These are phyloP conservation scores for Sugiyamaella americana DNA, from an alignment of 805 yeast species.

Conservation along the genomic window DNA sequence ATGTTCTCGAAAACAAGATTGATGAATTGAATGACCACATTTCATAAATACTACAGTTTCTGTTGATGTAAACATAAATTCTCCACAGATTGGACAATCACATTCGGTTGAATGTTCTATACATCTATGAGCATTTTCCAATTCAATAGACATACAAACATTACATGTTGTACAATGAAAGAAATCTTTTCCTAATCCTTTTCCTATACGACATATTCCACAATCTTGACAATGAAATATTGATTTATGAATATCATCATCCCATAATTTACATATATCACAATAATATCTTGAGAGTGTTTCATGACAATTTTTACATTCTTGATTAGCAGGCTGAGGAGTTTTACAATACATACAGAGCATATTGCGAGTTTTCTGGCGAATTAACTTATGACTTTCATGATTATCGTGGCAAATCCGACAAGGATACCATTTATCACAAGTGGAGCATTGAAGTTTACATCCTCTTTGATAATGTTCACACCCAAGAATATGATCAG, in stretches of 20 bases:
- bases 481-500: conserved; percentile 54
- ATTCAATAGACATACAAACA: conserved; percentile 76
- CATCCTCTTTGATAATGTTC: conserved; percentile 77
- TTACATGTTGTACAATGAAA: conserved; percentile 89
- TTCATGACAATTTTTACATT: conserved; percentile 61
- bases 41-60: conserved; percentile 82
- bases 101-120: conserved; percentile 84
- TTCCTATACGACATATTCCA: conserved; percentile 86
- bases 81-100: conserved; percentile 90
- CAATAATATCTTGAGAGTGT: conserved; percentile 76
- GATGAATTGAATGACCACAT: conserved; percentile 94
- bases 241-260: conserved; percentile 65
- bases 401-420: conserved; percentile 76
- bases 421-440: conserved; percentile 73
- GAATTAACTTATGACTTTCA: conserved; percentile 50
- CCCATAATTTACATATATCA: conserved; percentile 70
- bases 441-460: conserved; percentile 72
- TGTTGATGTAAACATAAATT: conserved; percentile 78
- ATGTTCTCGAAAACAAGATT: conserved; percentile 72
- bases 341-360: conserved; percentile 76
- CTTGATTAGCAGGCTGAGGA: conserved; percentile 66
- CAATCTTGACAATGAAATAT: conserved; percentile 91
- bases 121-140: conserved; percentile 73
- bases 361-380: conserved; percentile 58
- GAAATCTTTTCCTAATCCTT: conserved; percentile 81